phyloP scores from a whole-genome alignment of 108 stramenopile genomes.

The Conticribra weissflogii region DNA sequence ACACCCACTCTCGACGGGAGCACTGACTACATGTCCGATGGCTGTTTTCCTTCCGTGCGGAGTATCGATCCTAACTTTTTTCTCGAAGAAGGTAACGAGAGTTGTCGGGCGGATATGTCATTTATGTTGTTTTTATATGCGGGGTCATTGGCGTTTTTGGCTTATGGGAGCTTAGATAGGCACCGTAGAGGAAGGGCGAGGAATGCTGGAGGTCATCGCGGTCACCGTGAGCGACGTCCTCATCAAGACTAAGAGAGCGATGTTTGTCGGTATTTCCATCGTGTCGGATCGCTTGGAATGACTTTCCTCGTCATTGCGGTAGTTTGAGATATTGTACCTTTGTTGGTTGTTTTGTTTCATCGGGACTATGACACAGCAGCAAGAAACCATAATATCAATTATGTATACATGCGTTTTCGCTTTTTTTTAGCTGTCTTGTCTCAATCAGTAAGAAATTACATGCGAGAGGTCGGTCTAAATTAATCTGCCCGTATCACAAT shows the following conservation, averaged over 20 bases:
- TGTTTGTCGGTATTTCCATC: too few relatives aligned
- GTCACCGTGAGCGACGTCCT: slow-evolving; percentile 22
- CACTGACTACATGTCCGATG: slow-evolving; percentile 20
- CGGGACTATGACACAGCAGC: too few relatives aligned
- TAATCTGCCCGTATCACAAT: too few relatives aligned
- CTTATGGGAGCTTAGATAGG: slow-evolving; percentile 51
- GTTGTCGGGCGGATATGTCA: slow-evolving; percentile 70
- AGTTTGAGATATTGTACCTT: too few relatives aligned
- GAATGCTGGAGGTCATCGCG: slow-evolving; percentile 29
- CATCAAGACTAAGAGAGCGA: slow-evolving; percentile 58
- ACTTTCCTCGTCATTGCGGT: too few relatives aligned
- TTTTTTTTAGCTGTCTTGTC: too few relatives aligned
- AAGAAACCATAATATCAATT: too few relatives aligned
- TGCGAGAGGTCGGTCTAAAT: too few relatives aligned
- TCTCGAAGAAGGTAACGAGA: slow-evolving; percentile 47
- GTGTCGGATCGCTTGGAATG: too few relatives aligned
- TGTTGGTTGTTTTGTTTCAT: too few relatives aligned
- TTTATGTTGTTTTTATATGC: slow-evolving; percentile 51
- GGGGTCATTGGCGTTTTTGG: slow-evolving; percentile 39
- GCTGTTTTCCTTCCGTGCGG: slow-evolving; percentile 70
- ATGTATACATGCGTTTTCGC: too few relatives aligned
- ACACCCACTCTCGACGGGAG: slow-evolving; percentile 30
- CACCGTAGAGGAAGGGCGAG: slow-evolving; percentile 55
- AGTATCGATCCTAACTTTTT: slow-evolving; percentile 73
- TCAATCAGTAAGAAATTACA: too few relatives aligned